Percentiles rank a stretch among this genome's conserved stretches.
These are phyloP conservation scores for Penicillium occitanis DNA, from an alignment of 2,329 filamentous ascomycete genomes.

Conservation along the genomic window DNA sequence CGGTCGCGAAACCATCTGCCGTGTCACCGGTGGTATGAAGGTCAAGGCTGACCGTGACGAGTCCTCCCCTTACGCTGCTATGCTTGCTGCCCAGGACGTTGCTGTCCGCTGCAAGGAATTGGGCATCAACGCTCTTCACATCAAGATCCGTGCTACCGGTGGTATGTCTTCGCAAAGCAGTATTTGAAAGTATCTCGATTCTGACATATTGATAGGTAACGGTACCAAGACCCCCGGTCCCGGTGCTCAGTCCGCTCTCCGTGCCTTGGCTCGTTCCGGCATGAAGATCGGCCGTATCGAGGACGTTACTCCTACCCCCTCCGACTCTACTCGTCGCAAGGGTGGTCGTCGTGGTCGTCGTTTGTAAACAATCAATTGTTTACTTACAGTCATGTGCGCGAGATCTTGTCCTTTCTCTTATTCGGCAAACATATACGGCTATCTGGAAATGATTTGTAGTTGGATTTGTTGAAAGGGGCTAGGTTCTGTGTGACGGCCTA, in stretches of 20 bases:
- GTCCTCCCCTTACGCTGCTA: conserved; percentile 99
- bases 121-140: conserved; percentile 93
- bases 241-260: conserved; percentile 98
- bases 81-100: conserved; percentile 99
- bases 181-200: not conserved
- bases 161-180: conserved; percentile 56
- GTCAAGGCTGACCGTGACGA: conserved; percentile 99
- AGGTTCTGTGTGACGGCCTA: conserved; percentile 34
- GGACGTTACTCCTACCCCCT: conserved; percentile 98
- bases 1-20: conserved; percentile 99
- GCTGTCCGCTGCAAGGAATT: conserved; percentile 86
- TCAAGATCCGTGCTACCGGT: conserved; percentile 99
- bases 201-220: conserved; percentile 64
- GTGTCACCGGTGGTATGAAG: conserved; percentile 99
- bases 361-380: conserved; percentile 67
- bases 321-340: conserved; percentile 99
- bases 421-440: conserved; percentile 23
- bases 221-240: conserved; percentile 99
- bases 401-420: conserved; percentile 29
- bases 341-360: conserved; percentile 99
- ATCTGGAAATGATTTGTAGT: conserved; percentile 14
- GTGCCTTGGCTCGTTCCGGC: conserved; percentile 95
- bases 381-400: conserved; percentile 28
- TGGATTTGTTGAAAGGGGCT: conserved; percentile 32
- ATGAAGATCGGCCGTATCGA: conserved; percentile 99